Conservation (phyloP, 768 basidiomycete species). For the Lactarius tabidus region DNA sequence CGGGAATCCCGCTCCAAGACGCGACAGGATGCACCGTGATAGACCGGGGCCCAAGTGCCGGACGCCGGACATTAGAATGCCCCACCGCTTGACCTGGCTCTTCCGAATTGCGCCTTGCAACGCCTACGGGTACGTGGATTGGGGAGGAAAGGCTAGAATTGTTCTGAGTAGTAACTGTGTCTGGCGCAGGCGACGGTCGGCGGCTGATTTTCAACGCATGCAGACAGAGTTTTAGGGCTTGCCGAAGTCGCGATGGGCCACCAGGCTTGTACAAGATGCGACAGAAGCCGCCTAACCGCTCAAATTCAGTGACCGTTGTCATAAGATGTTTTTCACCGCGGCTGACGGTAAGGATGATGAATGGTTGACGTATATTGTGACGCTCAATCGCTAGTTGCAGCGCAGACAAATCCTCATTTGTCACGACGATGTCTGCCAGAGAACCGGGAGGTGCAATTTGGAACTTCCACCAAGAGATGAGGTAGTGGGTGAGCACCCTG, state of each 20-base stretch:
- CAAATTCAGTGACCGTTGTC: conserved; percentile 63
- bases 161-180: conserved; percentile 7
- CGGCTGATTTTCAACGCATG: conserved; percentile 50
- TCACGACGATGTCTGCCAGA: conserved; percentile 67
- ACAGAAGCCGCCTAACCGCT: conserved; percentile 80
- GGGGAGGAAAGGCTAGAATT: neutral
- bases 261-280: conserved; percentile 88
- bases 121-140: neutral
- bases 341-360: conserved; percentile 69
- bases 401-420: conserved; percentile 70
- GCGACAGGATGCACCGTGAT: conserved; percentile 43
- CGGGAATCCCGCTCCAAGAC: conserved; percentile 36
- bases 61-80: conserved; percentile 35
- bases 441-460: conserved; percentile 40
- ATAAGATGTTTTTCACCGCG: conserved; percentile 63
- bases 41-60: conserved; percentile 51
- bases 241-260: conserved; percentile 70
- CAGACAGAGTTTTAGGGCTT: conserved; percentile 59
- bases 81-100: conserved; percentile 28
- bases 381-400: conserved; percentile 54
- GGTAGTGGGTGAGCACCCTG: conserved; percentile 58
- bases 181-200: conserved; percentile 31
- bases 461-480: conserved; percentile 77
- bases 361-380: conserved; percentile 57
- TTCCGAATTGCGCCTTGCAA: conserved; percentile 47